Evolutionary conservation across 2,329 filamentous ascomycete species (phyloP).

Genomic region (Cordyceps tenuipes): DNA sequence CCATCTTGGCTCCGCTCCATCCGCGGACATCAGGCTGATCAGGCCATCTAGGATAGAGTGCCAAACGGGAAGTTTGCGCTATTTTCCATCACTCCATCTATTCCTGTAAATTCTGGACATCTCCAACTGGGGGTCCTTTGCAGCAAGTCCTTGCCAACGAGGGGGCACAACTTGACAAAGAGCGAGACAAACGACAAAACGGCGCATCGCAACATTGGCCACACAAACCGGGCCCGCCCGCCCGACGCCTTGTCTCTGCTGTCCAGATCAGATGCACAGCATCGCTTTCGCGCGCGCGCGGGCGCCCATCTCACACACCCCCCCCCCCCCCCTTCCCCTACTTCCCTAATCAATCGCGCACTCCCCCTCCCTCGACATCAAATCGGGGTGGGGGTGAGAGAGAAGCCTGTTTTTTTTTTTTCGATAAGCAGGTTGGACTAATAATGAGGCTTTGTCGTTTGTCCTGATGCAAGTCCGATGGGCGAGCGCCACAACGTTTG

Average conservation of each 20-base stretch:
- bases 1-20: not conserved
- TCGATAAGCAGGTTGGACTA: not conserved
- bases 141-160: no score
- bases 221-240: not conserved
- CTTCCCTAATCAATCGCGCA: not conserved
- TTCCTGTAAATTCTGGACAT: no score
- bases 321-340: no score
- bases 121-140: no score
- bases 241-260: not conserved
- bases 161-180: no score
- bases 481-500: not conserved
- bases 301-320: not conserved
- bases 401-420: not conserved
- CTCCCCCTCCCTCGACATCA: not conserved
- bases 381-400: not conserved
- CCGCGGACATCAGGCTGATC: no score
- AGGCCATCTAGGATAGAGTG: no score
- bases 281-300: conserved; percentile 3
- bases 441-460: not conserved
- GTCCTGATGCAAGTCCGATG: not conserved
- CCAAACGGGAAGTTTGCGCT: no score
- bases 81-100: not conserved
- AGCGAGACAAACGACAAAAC: no score
- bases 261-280: conserved; percentile 3
- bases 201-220: no score